A percentile compares a stretch with the other conserved stretches of the same genome.
phyloP scores from a whole-genome alignment of 805 yeast species.

The Ogataea pilisensis region DNA sequence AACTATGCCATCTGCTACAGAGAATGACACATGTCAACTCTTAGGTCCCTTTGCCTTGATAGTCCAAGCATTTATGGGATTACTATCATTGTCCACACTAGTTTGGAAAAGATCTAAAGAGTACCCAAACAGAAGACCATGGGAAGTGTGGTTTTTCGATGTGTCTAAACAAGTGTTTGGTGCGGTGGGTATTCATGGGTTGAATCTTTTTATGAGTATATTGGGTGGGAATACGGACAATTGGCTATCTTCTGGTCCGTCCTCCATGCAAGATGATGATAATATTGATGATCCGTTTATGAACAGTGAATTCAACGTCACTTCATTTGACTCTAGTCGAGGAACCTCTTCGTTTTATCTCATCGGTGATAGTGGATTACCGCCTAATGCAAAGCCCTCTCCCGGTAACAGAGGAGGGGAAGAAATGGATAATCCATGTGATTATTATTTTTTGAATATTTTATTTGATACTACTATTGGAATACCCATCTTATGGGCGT shows the following conservation, averaged over 20 bases:
- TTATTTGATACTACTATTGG: conserved; percentile 93
- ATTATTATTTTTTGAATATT: conserved; percentile 89
- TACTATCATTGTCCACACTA: conserved; percentile 68
- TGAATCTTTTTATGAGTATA: conserved; percentile 71
- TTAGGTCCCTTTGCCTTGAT: conserved; percentile 83
- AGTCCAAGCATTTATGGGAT: conserved; percentile 74
- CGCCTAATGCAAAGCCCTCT: not conserved
- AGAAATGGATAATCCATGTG: conserved; percentile 67
- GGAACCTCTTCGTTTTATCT: conserved; percentile 8
- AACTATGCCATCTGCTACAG: not conserved
- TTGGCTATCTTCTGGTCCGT: conserved; percentile 6
- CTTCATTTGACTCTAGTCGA: not conserved
- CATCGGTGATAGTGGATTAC: conserved; percentile 4
- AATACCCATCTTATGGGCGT: conserved; percentile 69
- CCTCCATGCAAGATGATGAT: not conserved
- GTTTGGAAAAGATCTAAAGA: conserved; percentile 76
- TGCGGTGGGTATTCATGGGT: conserved; percentile 74
- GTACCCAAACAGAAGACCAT: conserved; percentile 73
- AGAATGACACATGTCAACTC: conserved; percentile 49
- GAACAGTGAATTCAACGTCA: not conserved
- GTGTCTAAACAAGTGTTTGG: conserved; percentile 89
- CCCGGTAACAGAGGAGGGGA: conserved; percentile 28
- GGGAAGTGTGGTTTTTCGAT: conserved; percentile 87
- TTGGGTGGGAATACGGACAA: conserved; percentile 36
- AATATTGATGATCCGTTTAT: too few species aligned